Base-by-base conservation (phyloP, 148 eudicot genomes). In the Rhododendron mucronatum region DNA sequence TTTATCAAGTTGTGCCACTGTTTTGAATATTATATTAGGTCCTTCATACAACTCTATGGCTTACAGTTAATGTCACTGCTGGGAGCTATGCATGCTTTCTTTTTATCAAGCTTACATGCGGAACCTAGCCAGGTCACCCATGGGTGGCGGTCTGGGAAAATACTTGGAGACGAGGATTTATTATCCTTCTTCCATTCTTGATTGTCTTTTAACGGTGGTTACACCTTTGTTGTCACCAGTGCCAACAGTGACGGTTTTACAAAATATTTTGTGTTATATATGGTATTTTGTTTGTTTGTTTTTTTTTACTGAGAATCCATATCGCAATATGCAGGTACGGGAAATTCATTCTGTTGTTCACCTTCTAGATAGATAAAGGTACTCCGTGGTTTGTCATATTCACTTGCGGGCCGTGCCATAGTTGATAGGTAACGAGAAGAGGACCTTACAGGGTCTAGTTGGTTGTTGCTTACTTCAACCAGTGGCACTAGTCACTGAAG, bases 381-480 rank as follows among this genome's bases (percentile, higher is more conserved):
- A 74, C 61, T 21, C 35, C 67, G 3, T 15, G 44, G 35, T 26
- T 67, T 14, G 44, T 33, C 47, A 84, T 51, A 50, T 21, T 84
- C 21, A 35, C 33, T 14, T 20, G 26, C 53, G 21, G 69, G 20
- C 26, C 33, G 1, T 35, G 50, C 81, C 67, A 28, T 84, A 50
- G 79, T 73, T 73, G 30, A 83, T 71, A 84, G 23, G 81, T 75
- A 53, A 35, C 35, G 7, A 5, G 16, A 75, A 74, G 50, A 50
- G 63, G 65, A 78, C 80, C 30, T n/a, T 41, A 50, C 30, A 14
- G 67, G 53, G 41, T 14, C 78, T 83, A 28, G 23, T 53, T 51
- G 69, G 50, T 84, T 84, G 71, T 74, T 35, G 30, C 80, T 69
- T 71, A 13, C 41, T 28, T 69, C 85, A 69, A 35, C 85, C 37